These are phyloP conservation scores for Calonectria montana DNA, from an alignment of 2,329 filamentous ascomycete species.

Conservation along the genomic window DNA sequence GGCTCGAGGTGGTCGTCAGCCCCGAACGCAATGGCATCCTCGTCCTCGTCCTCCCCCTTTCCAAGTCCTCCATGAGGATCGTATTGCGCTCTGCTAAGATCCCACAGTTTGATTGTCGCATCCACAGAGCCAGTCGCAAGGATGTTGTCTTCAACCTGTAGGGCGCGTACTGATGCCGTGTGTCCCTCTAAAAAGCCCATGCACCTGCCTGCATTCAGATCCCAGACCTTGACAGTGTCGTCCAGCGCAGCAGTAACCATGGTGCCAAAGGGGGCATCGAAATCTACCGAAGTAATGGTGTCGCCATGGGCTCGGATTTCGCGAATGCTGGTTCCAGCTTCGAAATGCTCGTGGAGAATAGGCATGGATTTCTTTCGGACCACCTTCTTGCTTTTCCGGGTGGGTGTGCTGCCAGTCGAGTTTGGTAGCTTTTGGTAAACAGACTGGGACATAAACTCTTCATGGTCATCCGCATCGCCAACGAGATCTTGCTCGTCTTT, in stretches of 20 bases:
- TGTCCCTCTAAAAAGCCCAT: slow-evolving; percentile 94
- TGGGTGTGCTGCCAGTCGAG: slow-evolving; percentile 60
- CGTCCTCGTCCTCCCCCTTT: slow-evolving; percentile 64
- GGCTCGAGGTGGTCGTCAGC: slow-evolving; percentile 78
- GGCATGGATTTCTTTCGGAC: slow-evolving; percentile 87
- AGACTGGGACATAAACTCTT: slow-evolving; percentile 94
- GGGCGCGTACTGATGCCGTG: slow-evolving; percentile 88
- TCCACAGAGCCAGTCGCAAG: slow-evolving; percentile 95
- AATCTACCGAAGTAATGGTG: slow-evolving; percentile 89
- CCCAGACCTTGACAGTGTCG: slow-evolving; percentile 96
- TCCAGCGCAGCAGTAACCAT: slow-evolving; percentile 93
- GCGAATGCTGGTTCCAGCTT: slow-evolving; percentile 87
- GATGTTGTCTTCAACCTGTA: slow-evolving; percentile 96
- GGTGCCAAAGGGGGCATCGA: slow-evolving; percentile 96
- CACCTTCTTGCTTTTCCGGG: slow-evolving; percentile 62
- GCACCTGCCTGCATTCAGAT: slow-evolving; percentile 91
- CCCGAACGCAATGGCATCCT: slow-evolving; percentile 78
- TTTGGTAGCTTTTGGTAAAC: slow-evolving; percentile 92
- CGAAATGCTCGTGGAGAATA: slow-evolving; percentile 93
- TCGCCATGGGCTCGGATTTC: slow-evolving; percentile 92
- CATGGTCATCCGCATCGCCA: slow-evolving; percentile 61
- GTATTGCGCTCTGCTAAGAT: slow-evolving; percentile 89
- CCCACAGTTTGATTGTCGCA: slow-evolving; percentile 94
- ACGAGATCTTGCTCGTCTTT: slow-evolving; percentile 66
- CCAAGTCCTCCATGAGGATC: slow-evolving; percentile 75